These are phyloP conservation scores for Erysimum pusillum DNA, from an alignment of 441 rosid species.

Conservation along the genomic window DNA sequence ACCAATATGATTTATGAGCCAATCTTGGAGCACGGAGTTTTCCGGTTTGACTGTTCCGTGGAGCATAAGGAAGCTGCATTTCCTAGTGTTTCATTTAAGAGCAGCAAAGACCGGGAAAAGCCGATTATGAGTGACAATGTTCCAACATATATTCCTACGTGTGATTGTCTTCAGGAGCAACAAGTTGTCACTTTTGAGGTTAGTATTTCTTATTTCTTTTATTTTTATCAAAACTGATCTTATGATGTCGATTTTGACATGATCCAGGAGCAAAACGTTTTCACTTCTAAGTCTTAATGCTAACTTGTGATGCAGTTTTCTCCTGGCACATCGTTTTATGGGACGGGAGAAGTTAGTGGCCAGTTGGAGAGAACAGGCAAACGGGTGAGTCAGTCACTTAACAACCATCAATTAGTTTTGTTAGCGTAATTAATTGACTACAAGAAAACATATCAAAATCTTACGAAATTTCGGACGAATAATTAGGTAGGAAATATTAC, in stretches of 20 bases:
- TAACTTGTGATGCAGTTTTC: constrained; percentile 65
- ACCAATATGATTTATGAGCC: constrained; percentile 76
- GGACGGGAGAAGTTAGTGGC: constrained; percentile 98
- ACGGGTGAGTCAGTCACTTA: constrained; percentile 60
- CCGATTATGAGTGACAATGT: constrained; percentile 49
- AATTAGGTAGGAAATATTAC: no score
- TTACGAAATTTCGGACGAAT: no score
- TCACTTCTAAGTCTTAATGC: not conserved
- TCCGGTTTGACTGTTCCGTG: constrained; percentile 77
- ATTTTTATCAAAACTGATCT: no score
- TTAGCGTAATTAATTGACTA: not conserved
- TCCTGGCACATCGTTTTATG: constrained; percentile 85
- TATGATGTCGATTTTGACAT: not conserved
- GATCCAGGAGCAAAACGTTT: no score
- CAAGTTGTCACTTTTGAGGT: constrained; percentile 86
- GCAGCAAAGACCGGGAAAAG: constrained; percentile 64
- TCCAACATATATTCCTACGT: constrained; percentile 70
- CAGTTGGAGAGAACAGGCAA: constrained; percentile 94
- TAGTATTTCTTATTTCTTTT: not conserved
- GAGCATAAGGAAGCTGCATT: constrained; percentile 62
- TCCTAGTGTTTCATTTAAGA: constrained; percentile 81
- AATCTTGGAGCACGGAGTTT: constrained; percentile 78
- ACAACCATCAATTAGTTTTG: not conserved
- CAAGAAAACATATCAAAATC: no score
- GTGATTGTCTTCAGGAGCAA: constrained; percentile 52